phyloP scores from a whole-genome alignment of 1,139 yeast genomes.

The Debaryomyces psychrophilus region DNA sequence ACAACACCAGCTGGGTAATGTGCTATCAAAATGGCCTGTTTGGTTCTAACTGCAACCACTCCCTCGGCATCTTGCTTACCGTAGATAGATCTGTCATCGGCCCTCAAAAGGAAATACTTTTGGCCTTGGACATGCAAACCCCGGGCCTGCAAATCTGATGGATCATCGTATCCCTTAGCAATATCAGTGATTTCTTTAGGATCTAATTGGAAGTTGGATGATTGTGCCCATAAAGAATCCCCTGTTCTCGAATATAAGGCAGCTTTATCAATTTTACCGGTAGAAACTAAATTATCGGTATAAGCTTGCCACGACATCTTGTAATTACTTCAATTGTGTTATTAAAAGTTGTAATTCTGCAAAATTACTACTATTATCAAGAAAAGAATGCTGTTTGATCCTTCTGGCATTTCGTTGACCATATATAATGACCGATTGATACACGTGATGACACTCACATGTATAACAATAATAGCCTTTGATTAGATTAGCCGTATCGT shows the following conservation, averaged over 20 bases:
- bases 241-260: conserved; percentile 94
- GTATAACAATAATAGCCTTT: neutral
- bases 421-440: conserved; percentile 5
- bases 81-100: conserved; percentile 91
- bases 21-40: conserved; percentile 89
- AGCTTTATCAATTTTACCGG: conserved; percentile 89
- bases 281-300: conserved; percentile 86
- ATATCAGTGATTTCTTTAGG: conserved; percentile 73
- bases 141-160: conserved; percentile 74
- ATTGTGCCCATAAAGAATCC: conserved; percentile 91
- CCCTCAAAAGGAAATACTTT: conserved; percentile 85
- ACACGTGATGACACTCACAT: conserved; percentile 2
- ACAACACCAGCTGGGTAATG: conserved; percentile 90
- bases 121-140: conserved; percentile 86
- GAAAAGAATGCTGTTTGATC: conserved; percentile 4
- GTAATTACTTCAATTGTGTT: neutral
- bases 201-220: conserved; percentile 68
- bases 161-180: conserved; percentile 80
- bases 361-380: conserved; percentile 1
- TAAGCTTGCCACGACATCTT: conserved; percentile 68
- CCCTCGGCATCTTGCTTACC: conserved; percentile 92
- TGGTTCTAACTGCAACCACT: conserved; percentile 86
- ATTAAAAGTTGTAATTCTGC: neutral
- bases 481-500: neutral
- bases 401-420: conserved; percentile 4